Percentiles rank a stretch among this genome's conserved stretches.
phyloP scores from a whole-genome alignment of 2,329 filamentous ascomycete species.

The Ascochyta lentis region DNA sequence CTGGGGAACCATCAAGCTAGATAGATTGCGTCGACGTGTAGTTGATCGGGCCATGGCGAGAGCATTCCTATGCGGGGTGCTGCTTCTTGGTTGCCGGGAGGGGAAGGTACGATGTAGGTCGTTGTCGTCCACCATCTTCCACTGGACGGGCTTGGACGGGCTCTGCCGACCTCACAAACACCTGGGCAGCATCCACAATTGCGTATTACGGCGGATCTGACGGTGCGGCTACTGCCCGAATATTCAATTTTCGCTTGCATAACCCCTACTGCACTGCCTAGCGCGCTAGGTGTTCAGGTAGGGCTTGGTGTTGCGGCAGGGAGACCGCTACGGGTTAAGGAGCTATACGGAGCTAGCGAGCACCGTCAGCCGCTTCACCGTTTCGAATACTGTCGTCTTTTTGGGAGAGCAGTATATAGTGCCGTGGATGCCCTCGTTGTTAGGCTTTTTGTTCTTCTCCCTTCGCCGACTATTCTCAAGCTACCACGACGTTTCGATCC shows the following conservation, averaged over 20 bases:
- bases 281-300: constrained; percentile 17
- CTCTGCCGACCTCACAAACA: constrained; percentile 9
- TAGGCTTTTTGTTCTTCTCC: constrained; percentile 27
- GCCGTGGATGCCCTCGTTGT: constrained; percentile 23
- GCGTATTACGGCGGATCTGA: constrained; percentile 10
- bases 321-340: constrained; percentile 27
- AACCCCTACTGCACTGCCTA: constrained; percentile 19
- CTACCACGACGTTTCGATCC: constrained; percentile 13
- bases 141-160: constrained; percentile 8
- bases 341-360: constrained; percentile 28
- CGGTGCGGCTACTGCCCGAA: constrained; percentile 12
- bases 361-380: constrained; percentile 36
- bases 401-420: constrained; percentile 32
- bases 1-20: constrained; percentile 13
- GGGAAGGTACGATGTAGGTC: constrained; percentile 16
- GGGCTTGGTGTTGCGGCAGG: constrained; percentile 30
- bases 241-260: constrained; percentile 20
- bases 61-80: constrained; percentile 18
- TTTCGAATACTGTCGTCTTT: constrained; percentile 27
- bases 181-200: constrained; percentile 13
- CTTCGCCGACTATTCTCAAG: constrained; percentile 12
- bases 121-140: constrained; percentile 2
- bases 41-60: constrained; percentile 16
- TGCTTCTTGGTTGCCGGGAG: constrained; percentile 6
- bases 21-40: constrained; percentile 16